A percentile compares a stretch with the other conserved stretches of the same genome.
phyloP scores from a whole-genome alignment of 805 yeast species.

The Metschnikowia cerradonensis region DNA sequence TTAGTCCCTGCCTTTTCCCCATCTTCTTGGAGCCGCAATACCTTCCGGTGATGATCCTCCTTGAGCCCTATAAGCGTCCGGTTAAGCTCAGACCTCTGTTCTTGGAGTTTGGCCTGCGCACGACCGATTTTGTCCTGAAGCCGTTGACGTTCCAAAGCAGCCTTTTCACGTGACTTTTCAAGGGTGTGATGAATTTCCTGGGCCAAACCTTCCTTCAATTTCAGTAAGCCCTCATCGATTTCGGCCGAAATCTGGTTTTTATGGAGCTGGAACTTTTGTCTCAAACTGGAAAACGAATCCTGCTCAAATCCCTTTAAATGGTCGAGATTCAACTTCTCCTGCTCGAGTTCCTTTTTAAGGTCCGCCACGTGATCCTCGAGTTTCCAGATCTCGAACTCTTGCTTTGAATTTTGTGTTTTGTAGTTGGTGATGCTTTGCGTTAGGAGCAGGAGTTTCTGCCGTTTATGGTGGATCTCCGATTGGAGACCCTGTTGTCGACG shows the following conservation, averaged over 20 bases:
- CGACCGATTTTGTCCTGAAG: conserved; percentile 8
- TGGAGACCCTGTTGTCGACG: conserved; percentile 9
- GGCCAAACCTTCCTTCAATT: conserved; percentile 26
- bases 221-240: conserved; percentile 20
- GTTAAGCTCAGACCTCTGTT: conserved; percentile 19
- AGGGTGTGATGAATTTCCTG: conserved; percentile 30
- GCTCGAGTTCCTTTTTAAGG: conserved; percentile 34
- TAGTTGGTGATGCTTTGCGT: conserved; percentile 21
- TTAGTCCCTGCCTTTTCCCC: conserved; percentile 17
- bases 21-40: conserved; percentile 10
- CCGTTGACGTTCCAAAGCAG: background rate
- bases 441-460: conserved; percentile 8
- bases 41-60: conserved; percentile 22
- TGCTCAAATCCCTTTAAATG: conserved; percentile 24
- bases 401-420: conserved; percentile 35
- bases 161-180: conserved; percentile 7
- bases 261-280: conserved; percentile 9
- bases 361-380: conserved; percentile 33
- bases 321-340: conserved; percentile 31
- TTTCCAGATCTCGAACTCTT: conserved; percentile 34
- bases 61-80: conserved; percentile 22
- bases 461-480: conserved; percentile 8
- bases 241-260: conserved; percentile 20
- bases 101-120: conserved; percentile 4
- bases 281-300: conserved; percentile 16